phyloP scores from a whole-genome alignment of 441 rosid genomes.

The Mallotus japonicus region DNA sequence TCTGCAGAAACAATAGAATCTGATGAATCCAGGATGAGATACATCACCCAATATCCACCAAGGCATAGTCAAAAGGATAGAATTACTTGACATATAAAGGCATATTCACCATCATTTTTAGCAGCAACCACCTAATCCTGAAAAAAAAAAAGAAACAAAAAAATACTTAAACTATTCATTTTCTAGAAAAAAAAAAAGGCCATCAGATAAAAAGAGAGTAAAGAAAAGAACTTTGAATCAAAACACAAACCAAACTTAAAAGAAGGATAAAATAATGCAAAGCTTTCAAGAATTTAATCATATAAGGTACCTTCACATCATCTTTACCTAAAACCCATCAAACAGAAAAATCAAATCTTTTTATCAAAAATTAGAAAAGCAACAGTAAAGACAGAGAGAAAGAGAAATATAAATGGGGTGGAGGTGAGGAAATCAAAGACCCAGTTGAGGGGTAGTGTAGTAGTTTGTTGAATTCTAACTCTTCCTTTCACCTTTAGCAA shows the following conservation, averaged over 20 bases:
- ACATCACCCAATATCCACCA: conserved; percentile 36
- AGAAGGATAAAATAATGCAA: not conserved
- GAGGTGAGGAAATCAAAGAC: not conserved
- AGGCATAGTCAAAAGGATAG: conserved; percentile 24
- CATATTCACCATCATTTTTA: conserved; percentile 24
- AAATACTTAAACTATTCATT: not conserved
- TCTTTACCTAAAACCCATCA: conserved; percentile 18
- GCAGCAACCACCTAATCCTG: conserved; percentile 29
- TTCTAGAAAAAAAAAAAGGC: conserved; percentile 1
- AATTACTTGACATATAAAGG: conserved; percentile 15
- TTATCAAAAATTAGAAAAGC: not conserved
- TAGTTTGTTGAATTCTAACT: conserved; percentile 24
- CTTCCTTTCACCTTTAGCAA: conserved; percentile 16
- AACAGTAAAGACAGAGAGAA: conserved; percentile 2
- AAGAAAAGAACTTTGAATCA: conserved; percentile 32
- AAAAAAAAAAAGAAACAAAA: conserved; percentile 15
- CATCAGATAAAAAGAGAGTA: conserved; percentile 17
- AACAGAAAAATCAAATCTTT: conserved; percentile 1
- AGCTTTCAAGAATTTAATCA: conserved; percentile 19
- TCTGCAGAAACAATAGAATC: conserved; percentile 43
- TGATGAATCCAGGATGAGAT: conserved; percentile 40
- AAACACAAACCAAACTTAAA: conserved; percentile 33
- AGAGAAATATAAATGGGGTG: conserved; percentile 1
- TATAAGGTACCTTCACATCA: not conserved
- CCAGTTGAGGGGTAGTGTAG: conserved; percentile 7